These are phyloP conservation scores for Leccinum disarticulatum DNA, from an alignment of 768 basidiomycete genomes.

Conservation along the genomic window DNA sequence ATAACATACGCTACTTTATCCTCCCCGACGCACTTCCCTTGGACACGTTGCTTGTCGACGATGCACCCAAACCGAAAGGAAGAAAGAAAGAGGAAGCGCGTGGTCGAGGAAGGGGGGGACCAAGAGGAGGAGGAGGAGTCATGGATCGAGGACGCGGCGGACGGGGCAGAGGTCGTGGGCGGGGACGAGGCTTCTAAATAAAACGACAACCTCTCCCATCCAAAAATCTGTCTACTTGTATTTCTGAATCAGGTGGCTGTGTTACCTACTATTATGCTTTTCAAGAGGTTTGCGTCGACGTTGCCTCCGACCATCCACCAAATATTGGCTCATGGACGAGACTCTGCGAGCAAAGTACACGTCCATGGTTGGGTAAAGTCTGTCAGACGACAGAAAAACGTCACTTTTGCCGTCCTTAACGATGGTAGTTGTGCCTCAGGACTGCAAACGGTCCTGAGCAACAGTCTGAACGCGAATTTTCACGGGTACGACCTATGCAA, in stretches of 20 bases:
- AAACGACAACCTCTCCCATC: not conserved
- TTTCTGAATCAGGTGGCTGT: slow-evolving; percentile 25
- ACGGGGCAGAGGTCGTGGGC: slow-evolving; percentile 54
- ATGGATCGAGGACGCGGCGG: slow-evolving; percentile 54
- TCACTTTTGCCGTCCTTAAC: slow-evolving; percentile 79
- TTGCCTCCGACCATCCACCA: slow-evolving; percentile 38
- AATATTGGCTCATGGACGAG: slow-evolving; percentile 30
- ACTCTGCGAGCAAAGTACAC: slow-evolving; percentile 23
- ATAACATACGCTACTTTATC: slow-evolving; percentile 95
- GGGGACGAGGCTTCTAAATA: slow-evolving; percentile 41
- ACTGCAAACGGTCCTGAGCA: slow-evolving; percentile 74
- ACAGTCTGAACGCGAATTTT: slow-evolving; percentile 16
- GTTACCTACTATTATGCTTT: slow-evolving; percentile 24
- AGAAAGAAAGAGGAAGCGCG: slow-evolving; percentile 84
- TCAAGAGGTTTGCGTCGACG: slow-evolving; percentile 31
- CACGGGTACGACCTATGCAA: slow-evolving; percentile 14
- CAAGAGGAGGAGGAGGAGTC: slow-evolving; percentile 45
- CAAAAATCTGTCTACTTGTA: not conserved
- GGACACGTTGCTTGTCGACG: slow-evolving; percentile 95
- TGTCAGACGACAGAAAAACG: slow-evolving; percentile 80
- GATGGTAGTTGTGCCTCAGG: slow-evolving; percentile 76
- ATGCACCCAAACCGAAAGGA: slow-evolving; percentile 93
- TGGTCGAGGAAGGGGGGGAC: slow-evolving; percentile 42
- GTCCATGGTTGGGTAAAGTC: slow-evolving; percentile 88
- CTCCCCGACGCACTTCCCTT: slow-evolving; percentile 97